Evolutionary conservation across 306 rosid species (phyloP), one percentile per base, ranked within the genome.

Genomic region (Lagenaria siceraria): DNA sequence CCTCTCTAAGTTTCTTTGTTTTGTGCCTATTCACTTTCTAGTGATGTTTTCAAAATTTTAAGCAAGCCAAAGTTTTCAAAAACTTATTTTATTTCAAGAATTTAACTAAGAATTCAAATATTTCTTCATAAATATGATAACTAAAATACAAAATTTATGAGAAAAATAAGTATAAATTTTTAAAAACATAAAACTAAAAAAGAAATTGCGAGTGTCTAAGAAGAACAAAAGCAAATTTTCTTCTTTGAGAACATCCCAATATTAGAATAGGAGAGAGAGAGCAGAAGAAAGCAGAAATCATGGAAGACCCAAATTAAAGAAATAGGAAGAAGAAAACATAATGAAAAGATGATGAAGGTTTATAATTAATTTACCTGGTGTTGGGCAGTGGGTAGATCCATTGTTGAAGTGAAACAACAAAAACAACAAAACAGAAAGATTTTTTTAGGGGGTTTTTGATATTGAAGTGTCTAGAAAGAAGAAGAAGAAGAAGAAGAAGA

Each of bases 361-460:
- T 4, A 2, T 21, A 55, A n/a, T 8, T 6, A 58, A 12, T 31
- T n/a, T 74, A 76, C 78, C 78, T 76, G 78, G 8, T 56, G 51
- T 56, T 58, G 78, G 10, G 51, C 52, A 11, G 78, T 75, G 52
- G 78, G 60, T 1, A 18, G 65, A 54, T 76, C 78, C 78, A 76
- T 76, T 2, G 63, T 53, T 74, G 78, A 49, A 43, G 10, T 0
- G 36, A 62, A 60, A 60, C n/a, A 60, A 27, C n/a, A 60, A 27
- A 2, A 29, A 29, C 52, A 6, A 61, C 59, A 27, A 18, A 19
- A 54, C 48, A 25, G 7, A 51, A 48, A 17, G 11, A 9, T 75
- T 42, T 75, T 53, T n/a, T n/a, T n/a, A n/a, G n/a, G 33, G 33
- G 33, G 33, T 29, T 29, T 29, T 29, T 75, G 78, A 4, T 53